A percentile compares a stretch with the other conserved stretches of the same genome.
Conservation (phyloP, 176 grass and related monocot species). For the Lolium multiflorum region DNA sequence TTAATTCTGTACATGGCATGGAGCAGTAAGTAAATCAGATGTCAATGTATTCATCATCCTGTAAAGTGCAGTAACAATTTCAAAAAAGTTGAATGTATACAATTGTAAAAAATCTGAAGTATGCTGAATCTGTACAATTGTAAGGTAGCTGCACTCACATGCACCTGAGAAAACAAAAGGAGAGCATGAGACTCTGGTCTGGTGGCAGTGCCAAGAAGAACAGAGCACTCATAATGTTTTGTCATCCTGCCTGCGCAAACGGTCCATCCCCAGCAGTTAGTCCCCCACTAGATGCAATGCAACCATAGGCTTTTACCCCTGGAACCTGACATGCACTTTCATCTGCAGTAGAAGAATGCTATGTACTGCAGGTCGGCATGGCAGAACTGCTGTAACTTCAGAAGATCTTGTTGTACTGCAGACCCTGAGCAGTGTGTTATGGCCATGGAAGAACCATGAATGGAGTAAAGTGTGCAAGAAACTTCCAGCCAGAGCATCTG, state of each 20-base stretch:
- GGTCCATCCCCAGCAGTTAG: constrained; percentile 33
- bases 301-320: neutral
- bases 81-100: neutral
- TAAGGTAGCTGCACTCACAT: constrained; percentile 31
- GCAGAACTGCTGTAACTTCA: neutral
- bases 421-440: neutral
- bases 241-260: constrained; percentile 38
- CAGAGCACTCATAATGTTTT: constrained; percentile 31
- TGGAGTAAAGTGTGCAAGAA: neutral
- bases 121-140: neutral
- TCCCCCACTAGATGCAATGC: neutral
- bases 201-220: constrained; percentile 20
- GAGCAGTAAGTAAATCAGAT: constrained; percentile 42
- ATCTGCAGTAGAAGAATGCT: constrained; percentile 43
- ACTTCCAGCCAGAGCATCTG: constrained; percentile 25
- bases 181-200: constrained; percentile 17
- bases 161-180: constrained; percentile 36
- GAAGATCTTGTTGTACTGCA: neutral
- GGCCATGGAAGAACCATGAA: neutral
- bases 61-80: constrained; percentile 18
- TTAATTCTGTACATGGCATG: constrained; percentile 51
- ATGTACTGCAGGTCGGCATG: neutral
- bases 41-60: neutral
- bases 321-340: constrained; percentile 27
- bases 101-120: neutral